A percentile compares a stretch with the other conserved stretches of the same genome.
phyloP scores from a whole-genome alignment of 108 stramenopile genomes.

The Skeletonema costatum region DNA sequence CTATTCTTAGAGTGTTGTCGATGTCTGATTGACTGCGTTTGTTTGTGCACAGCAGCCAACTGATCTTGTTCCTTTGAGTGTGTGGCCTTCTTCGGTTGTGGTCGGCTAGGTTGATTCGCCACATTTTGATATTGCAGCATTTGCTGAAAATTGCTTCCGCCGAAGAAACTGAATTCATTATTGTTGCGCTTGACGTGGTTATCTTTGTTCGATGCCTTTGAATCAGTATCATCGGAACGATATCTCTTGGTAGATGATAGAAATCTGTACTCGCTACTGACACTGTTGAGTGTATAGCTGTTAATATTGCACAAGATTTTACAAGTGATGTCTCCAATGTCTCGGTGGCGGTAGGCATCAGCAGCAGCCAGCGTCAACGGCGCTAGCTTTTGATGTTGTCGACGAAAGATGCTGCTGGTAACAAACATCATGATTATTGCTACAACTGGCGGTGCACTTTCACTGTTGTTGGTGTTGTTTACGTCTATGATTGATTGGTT shows the following conservation, averaged over 20 bases:
- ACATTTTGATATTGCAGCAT: constrained; percentile 8
- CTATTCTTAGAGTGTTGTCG: neutral
- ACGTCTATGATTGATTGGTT: no score
- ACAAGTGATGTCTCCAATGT: neutral
- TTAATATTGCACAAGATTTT: neutral
- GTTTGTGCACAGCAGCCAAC: neutral
- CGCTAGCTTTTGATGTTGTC: neutral
- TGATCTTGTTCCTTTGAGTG: neutral
- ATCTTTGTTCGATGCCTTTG: neutral
- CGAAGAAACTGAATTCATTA: neutral
- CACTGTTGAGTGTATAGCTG: neutral
- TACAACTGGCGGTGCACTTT: neutral
- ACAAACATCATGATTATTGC: neutral
- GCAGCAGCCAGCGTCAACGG: neutral
- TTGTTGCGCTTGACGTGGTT: neutral
- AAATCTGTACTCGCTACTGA: neutral
- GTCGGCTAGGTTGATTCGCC: neutral
- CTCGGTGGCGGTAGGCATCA: neutral
- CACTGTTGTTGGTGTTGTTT: neutral
- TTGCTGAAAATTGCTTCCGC: constrained; percentile 8
- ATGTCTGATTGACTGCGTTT: neutral
- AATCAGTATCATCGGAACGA: neutral
- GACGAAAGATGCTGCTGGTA: neutral
- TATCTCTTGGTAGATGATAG: neutral
- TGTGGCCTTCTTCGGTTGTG: neutral